Conservation (phyloP, 768 basidiomycete genomes). For the Boletus rubropictus region DNA sequence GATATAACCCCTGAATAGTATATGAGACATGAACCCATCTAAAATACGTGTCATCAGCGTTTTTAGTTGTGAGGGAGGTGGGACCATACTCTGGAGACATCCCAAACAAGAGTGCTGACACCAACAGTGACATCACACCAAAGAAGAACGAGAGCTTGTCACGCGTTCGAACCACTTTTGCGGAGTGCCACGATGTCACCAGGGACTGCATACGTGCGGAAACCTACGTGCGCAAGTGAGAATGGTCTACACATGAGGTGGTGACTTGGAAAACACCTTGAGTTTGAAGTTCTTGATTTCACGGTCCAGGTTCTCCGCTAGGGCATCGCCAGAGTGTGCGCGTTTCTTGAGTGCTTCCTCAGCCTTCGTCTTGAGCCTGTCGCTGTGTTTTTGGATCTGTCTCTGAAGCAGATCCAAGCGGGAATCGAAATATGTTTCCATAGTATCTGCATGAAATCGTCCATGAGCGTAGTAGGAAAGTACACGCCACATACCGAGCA, state of each 20-base stretch:
- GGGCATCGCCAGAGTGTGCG: slow-evolving; percentile 47
- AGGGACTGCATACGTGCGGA: slow-evolving; percentile 73
- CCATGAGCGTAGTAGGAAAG: not conserved
- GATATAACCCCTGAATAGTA: slow-evolving; percentile 68
- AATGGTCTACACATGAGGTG: not conserved
- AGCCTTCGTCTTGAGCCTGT: slow-evolving; percentile 74
- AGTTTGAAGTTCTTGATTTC: slow-evolving; percentile 84
- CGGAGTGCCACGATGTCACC: slow-evolving; percentile 86
- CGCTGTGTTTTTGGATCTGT: slow-evolving; percentile 80
- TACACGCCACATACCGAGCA: slow-evolving; percentile 56
- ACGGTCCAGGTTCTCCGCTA: slow-evolving; percentile 75
- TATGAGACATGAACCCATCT: slow-evolving; percentile 90
- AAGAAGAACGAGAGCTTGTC: slow-evolving; percentile 90
- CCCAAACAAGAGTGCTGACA: slow-evolving; percentile 84
- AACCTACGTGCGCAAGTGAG: slow-evolving; percentile 45
- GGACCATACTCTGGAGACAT: slow-evolving; percentile 69
- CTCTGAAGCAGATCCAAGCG: slow-evolving; percentile 79
- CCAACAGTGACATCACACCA: slow-evolving; percentile 84
- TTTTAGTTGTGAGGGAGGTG: not conserved
- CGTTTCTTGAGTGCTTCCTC: slow-evolving; percentile 74
- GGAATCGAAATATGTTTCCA: slow-evolving; percentile 94
- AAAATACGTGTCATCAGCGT: slow-evolving; percentile 12
- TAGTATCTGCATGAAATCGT: slow-evolving; percentile 56
- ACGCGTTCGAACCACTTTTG: slow-evolving; percentile 76
- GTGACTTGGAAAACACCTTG: slow-evolving; percentile 47